These are phyloP conservation scores for Cystofilobasidium ferigula DNA, from an alignment of 768 basidiomycete genomes.

Conservation along the genomic window DNA sequence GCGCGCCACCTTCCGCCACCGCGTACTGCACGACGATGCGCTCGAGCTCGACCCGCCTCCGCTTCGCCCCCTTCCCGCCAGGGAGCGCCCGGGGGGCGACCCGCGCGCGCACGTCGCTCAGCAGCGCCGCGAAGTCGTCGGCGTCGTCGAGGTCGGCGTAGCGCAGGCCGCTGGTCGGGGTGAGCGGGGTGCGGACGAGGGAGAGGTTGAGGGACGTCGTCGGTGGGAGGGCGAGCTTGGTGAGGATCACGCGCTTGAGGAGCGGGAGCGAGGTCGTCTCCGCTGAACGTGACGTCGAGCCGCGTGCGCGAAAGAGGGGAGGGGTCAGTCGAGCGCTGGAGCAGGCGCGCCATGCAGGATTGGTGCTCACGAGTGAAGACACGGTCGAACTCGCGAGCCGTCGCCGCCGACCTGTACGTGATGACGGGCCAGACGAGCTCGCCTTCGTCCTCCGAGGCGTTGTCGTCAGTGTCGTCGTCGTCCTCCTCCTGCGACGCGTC, in stretches of 20 bases:
- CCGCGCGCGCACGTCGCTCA: background rate
- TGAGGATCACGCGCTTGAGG: background rate
- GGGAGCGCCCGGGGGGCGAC: background rate
- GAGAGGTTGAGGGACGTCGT: background rate
- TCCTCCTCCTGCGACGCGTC: too few species aligned
- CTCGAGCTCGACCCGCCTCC: too few species aligned
- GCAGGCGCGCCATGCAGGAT: too few species aligned
- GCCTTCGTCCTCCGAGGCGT: too few species aligned
- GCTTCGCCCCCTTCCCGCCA: background rate
- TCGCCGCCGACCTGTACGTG: background rate
- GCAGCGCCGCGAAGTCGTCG: background rate
- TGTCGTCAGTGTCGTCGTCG: too few species aligned
- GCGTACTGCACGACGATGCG: too few species aligned
- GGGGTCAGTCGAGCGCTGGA: too few species aligned
- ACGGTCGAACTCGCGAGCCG: background rate
- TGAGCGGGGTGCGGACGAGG: background rate
- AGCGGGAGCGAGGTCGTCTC: too few species aligned
- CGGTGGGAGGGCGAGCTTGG: background rate
- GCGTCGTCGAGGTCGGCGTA: background rate
- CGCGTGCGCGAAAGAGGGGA: too few species aligned
- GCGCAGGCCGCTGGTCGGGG: background rate
- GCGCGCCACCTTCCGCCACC: too few species aligned
- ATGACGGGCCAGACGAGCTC: background rate
- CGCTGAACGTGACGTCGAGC: too few species aligned
- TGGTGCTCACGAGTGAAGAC: background rate